Evolutionary conservation across 768 basidiomycete genomes (phyloP).

Genomic region (Mycena sanguinolenta): DNA sequence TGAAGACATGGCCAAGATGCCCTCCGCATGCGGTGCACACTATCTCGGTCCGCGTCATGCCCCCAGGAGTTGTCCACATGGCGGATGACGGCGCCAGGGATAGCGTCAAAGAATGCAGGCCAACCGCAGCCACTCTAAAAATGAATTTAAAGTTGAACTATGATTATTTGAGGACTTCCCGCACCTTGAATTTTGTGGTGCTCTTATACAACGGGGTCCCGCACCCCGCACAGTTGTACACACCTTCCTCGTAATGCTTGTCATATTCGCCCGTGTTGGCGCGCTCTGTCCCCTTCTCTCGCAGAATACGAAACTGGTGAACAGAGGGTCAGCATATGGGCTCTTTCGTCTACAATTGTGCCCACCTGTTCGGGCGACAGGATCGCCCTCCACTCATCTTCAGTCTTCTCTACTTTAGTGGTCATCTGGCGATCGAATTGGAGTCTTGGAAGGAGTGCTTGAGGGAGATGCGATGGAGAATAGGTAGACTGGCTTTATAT

Average conservation of each 20-base stretch:
- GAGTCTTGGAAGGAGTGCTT: not conserved
- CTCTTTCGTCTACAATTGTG: not conserved
- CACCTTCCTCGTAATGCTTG: constrained; percentile 72
- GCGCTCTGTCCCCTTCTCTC: constrained; percentile 89
- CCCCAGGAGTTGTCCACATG: constrained; percentile 79
- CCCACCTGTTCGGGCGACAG: constrained; percentile 86
- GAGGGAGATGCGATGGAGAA: not conserved
- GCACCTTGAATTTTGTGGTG: constrained; percentile 85
- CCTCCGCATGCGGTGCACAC: constrained; percentile 92
- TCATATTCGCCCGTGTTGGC: constrained; percentile 87
- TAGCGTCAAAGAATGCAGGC: constrained; percentile 98
- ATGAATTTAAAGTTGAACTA: not conserved
- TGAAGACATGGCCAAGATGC: constrained; percentile 96
- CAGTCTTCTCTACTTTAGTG: constrained; percentile 61
- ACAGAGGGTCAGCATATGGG: not conserved
- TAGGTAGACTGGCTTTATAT: constrained; percentile 11
- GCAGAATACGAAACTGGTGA: constrained; percentile 83
- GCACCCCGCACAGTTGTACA: constrained; percentile 86
- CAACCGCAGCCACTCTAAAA: constrained; percentile 89
- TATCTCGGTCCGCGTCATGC: constrained; percentile 86
- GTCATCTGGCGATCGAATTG: constrained; percentile 51
- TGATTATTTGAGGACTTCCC: constrained; percentile 27
- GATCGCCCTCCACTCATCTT: constrained; percentile 87
- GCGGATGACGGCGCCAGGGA: constrained; percentile 88
- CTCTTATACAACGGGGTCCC: constrained; percentile 89